Evolutionary conservation across 2,329 filamentous ascomycete species (phyloP).

Genomic region (Beauveria varroae): DNA sequence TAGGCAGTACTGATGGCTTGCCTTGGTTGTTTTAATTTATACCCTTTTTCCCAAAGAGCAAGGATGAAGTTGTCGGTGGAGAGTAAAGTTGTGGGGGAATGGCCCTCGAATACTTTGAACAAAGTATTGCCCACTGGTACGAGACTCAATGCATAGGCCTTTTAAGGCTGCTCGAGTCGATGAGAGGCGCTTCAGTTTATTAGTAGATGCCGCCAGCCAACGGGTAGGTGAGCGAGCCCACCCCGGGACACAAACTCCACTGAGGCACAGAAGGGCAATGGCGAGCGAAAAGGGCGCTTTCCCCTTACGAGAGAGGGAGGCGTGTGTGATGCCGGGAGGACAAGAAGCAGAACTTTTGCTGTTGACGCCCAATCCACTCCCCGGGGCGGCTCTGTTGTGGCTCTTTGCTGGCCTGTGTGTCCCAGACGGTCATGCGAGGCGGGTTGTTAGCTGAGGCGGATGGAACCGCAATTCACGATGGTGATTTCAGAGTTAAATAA

Average conservation of each 20-base stretch:
- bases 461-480: conserved; percentile 2
- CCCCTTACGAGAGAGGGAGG: conserved; percentile 6
- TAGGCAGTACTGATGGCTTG: conserved; percentile 4
- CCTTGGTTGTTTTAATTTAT: conserved; percentile 7
- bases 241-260: conserved; percentile 9
- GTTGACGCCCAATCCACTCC: conserved; percentile 4
- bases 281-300: conserved; percentile 4
- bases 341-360: conserved; percentile 6
- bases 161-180: conserved; percentile 10
- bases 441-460: conserved; percentile 1
- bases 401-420: background rate
- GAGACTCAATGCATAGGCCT: conserved; percentile 2
- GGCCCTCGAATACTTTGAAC: conserved; percentile 4
- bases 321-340: conserved; percentile 5
- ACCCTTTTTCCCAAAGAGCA: background rate
- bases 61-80: conserved; percentile 9
- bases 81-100: conserved; percentile 10
- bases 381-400: background rate
- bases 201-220: conserved; percentile 11
- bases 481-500: background rate
- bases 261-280: conserved; percentile 8
- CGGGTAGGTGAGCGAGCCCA: conserved; percentile 9
- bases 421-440: background rate
- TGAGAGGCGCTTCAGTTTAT: conserved; percentile 8
- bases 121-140: conserved; percentile 6